Conservation (phyloP, 345 rosid species). For the Raphanus sativus region DNA sequence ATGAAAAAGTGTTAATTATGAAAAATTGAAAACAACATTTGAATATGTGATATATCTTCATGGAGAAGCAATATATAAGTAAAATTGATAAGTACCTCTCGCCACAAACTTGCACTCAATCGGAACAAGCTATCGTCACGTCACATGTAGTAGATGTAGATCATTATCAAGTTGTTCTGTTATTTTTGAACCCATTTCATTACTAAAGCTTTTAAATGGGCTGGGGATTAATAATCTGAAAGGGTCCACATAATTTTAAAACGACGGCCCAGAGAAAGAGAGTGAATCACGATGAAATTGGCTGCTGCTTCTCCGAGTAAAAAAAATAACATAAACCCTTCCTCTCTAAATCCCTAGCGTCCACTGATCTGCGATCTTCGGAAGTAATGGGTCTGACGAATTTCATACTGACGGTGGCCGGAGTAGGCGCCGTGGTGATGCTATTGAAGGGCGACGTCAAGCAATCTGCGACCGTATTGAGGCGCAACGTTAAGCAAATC, state of each 20-base stretch:
- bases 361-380: neutral
- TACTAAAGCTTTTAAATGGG: neutral
- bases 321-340: constrained; percentile 5
- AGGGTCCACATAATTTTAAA: neutral
- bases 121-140: neutral
- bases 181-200: neutral
- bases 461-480: constrained; percentile 74
- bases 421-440: constrained; percentile 86
- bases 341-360: constrained; percentile 36
- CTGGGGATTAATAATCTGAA: neutral
- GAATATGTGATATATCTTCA: neutral
- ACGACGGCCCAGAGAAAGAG: constrained; percentile 16
- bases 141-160: neutral
- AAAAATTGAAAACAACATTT: neutral
- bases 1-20: neutral
- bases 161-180: neutral
- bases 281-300: neutral
- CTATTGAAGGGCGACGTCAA: constrained; percentile 83
- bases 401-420: constrained; percentile 84
- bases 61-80: neutral
- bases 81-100: neutral
- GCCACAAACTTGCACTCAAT: constrained; percentile 30
- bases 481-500: constrained; percentile 87
- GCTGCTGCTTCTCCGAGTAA: constrained; percentile 22
- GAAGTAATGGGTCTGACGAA: constrained; percentile 75